phyloP scores from a whole-genome alignment of 139 green algal genomes.

The Yamagishiella unicocca region DNA sequence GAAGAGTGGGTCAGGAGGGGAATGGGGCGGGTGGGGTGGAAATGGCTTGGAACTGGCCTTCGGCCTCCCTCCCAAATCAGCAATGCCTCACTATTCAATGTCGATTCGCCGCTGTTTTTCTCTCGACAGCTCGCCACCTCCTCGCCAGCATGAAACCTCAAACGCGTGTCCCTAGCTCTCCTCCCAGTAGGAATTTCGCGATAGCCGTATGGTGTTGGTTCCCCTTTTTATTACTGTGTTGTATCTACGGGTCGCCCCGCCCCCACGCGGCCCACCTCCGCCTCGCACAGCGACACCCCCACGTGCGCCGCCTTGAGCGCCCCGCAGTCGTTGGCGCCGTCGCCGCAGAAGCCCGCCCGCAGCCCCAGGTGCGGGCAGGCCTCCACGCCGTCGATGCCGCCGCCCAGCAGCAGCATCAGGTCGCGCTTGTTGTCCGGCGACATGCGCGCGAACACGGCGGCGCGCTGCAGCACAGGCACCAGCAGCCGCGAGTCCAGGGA shows the following conservation, averaged over 20 bases:
- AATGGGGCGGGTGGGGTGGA: too few species aligned
- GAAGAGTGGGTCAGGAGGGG: neutral
- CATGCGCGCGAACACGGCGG: constrained; percentile 64
- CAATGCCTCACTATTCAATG: too few species aligned
- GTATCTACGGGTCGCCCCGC: too few species aligned
- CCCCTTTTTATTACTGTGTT: too few species aligned
- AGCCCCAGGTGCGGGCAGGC: constrained; percentile 61
- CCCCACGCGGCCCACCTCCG: constrained; percentile 47
- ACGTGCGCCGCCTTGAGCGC: constrained; percentile 75
- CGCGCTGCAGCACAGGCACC: constrained; percentile 56
- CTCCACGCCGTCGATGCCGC: constrained; percentile 50
- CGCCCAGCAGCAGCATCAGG: constrained; percentile 67
- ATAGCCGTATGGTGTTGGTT: too few species aligned
- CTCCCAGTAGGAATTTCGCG: too few species aligned
- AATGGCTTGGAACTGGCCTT: too few species aligned
- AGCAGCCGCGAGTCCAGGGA: constrained; percentile 36
- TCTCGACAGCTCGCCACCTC: too few species aligned
- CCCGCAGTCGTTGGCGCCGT: constrained; percentile 75
- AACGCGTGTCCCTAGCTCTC: too few species aligned
- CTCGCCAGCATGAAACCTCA: too few species aligned
- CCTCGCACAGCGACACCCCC: constrained; percentile 75
- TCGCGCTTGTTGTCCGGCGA: constrained; percentile 68
- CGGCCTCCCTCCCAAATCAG: too few species aligned
- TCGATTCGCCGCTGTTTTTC: too few species aligned
- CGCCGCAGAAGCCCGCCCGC: constrained; percentile 74